A percentile compares a stretch with the other conserved stretches of the same genome.
Evolutionary conservation across 495 filamentous ascomycete genomes (phyloP).

Genomic region (Aspergillus haitiensis): DNA sequence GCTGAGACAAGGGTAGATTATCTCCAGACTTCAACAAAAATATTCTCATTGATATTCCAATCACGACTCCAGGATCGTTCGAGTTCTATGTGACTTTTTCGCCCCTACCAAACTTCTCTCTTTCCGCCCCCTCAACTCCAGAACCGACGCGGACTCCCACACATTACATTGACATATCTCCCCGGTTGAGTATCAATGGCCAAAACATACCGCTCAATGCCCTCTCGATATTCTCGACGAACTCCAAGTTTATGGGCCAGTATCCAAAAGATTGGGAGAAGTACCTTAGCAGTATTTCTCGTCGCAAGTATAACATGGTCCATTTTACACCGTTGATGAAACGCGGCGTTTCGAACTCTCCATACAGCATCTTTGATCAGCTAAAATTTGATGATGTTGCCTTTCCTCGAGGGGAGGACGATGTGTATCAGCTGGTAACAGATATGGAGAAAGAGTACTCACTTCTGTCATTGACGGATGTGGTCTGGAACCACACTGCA

Average conservation of each 20-base stretch:
- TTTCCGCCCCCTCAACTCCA: conserved; percentile 49
- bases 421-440: conserved; percentile 71
- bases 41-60: conserved; percentile 83
- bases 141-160: conserved; percentile 65
- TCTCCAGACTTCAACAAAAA: conserved; percentile 89
- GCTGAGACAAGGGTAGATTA: conserved; percentile 58
- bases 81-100: conserved; percentile 94
- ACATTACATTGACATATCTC: conserved; percentile 92
- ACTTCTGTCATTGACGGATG: conserved; percentile 87
- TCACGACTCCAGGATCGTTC: conserved; percentile 84
- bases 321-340: conserved; percentile 95
- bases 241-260: conserved; percentile 97
- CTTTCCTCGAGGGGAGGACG: conserved; percentile 85
- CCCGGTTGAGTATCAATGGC: conserved; percentile 71
- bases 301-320: conserved; percentile 96
- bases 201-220: conserved; percentile 75
- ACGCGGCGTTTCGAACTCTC: conserved; percentile 87
- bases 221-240: conserved; percentile 87
- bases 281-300: conserved; percentile 81
- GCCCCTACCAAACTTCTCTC: conserved; percentile 76
- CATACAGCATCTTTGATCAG: conserved; percentile 95
- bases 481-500: conserved; percentile 98
- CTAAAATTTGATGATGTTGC: conserved; percentile 75
- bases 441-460: conserved; percentile 84
- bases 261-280: conserved; percentile 86